Evolutionary conservation across 1,139 yeast genomes (phyloP), one percentile per base, ranked within the genome.

Genomic region (Pneumocystis murina): DNA sequence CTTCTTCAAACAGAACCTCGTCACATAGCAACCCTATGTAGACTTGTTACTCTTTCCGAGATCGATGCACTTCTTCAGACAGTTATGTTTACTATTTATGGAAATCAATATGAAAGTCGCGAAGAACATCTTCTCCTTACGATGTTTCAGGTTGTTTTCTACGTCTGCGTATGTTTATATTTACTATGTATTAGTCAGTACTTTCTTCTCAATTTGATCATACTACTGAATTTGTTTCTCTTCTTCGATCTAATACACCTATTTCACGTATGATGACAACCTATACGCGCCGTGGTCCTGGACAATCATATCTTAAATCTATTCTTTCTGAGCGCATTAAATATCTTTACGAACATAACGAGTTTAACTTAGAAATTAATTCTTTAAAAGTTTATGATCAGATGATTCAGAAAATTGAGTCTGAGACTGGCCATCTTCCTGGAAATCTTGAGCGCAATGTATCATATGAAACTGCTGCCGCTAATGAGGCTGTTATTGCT

Each of bases 191-290:
- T 40, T 58, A 58, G 60, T 58, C 73, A 10, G 78, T 76, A 0
- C 68, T 76, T 63, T 75, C 78, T 6, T 67, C 71, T 41, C 78
- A 76, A 64, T 76, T 76, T 64, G 79, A 76, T 28, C 66, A 70
- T 57, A 70, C 77, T 1, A 66, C 71, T n/a, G 78, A 76, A 63
- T 74, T 75, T 62, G 71, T 76, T 2, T 73, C 77, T 1, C 68
- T 76, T 59, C 68, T 76, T 40, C 69, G 79, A 16, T 77, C 78
- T 6, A 76, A 76, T 63, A 76, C 79, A 10, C 78, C 79, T 4
- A 78, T 75, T 1, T 74, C 78, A 1, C 71, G 78, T 60, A 75
- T 76, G 78, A 75, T 76, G 77, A 75, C 76, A n/a, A 73, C 79
- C 1, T 76, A 76, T 63, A 76, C 78, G 7, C 70, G 78, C 33